Evolutionary conservation across 768 basidiomycete genomes (phyloP), one percentile per base, ranked within the genome.

Genomic region (Kwoniella dejecticola): DNA sequence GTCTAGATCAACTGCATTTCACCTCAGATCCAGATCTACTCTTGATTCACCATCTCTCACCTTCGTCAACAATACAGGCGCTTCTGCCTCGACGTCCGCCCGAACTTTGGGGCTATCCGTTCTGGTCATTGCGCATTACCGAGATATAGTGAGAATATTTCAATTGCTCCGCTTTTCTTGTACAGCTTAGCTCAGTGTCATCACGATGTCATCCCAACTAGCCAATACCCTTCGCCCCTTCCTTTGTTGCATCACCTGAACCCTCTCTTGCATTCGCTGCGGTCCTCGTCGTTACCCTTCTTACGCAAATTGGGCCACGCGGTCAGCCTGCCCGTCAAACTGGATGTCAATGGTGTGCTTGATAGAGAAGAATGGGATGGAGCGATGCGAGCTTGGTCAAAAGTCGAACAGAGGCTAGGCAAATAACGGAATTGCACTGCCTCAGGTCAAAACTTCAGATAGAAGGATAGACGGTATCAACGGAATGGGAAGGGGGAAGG

Each of bases 111-210:
- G 68, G 70, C 11, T 75, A 68, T 50, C 73, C 73, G n/a, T 75
- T 68, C 47, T 75, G 73, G 73, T 30, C 62, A 26, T 48, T 75
- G n/a, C 52, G 73, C 6, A 66, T 75, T 33, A 72, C 73, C 2
- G 73, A 75, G 63, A 71, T 75, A 26, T 75, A 75, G 72, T 74
- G 36, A 49, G 71, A n/a, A n/a, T n/a, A n/a, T n/a, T n/a, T n/a
- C n/a, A n/a, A n/a, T n/a, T n/a, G n/a, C n/a, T n/a, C n/a, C n/a
- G n/a, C n/a, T n/a, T n/a, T n/a, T 38, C 36, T 8, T 65, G 21
- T 17, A 15, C n/a, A 13, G 10, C 27, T 17, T n/a, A 52, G 11
- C n/a, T 31, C 10, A 12, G n/a, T 30, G 6, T 19, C 19, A 5
- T 13, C 41, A 42, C 41, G 17, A 42, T 36, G 36, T 42, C 36